Conservation (phyloP, 2,329 filamentous ascomycete genomes). For the Macrophomina tecta region DNA sequence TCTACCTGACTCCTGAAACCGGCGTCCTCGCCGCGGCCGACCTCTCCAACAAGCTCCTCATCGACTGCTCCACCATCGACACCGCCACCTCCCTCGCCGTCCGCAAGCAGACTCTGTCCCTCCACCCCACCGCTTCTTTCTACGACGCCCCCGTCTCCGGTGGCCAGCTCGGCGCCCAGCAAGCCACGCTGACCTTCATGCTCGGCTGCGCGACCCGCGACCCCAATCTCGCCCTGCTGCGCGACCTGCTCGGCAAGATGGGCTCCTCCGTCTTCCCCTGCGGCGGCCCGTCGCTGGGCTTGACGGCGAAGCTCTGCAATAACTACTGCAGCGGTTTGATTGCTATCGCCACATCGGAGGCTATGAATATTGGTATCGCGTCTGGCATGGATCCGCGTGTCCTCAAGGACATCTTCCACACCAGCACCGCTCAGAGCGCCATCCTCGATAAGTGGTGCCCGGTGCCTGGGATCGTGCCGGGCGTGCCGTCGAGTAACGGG, state of each 20-base stretch:
- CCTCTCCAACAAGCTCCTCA: conserved; percentile 55
- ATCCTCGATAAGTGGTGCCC: conserved; percentile 60
- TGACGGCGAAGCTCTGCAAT: conserved; percentile 66
- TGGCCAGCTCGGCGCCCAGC: conserved; percentile 59
- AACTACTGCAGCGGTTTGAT: conserved; percentile 67
- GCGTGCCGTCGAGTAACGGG: conserved; percentile 49
- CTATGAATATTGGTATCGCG: conserved; percentile 66
- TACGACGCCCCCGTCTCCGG: conserved; percentile 62
- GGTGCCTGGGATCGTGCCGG: conserved; percentile 48
- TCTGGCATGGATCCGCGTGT: conserved; percentile 62
- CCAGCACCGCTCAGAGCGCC: conserved; percentile 59
- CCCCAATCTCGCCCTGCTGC: conserved; percentile 52
- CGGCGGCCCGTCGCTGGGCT: conserved; percentile 61
- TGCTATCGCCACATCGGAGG: conserved; percentile 63
- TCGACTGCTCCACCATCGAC: conserved; percentile 65
- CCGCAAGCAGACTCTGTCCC: conserved; percentile 45
- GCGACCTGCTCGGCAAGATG: conserved; percentile 57
- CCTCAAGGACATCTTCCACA: conserved; percentile 58
- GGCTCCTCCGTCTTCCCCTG: conserved; percentile 62
- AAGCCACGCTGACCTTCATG: conserved; percentile 62
- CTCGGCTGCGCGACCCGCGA: conserved; percentile 56
- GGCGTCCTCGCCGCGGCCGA: conserved; percentile 50
- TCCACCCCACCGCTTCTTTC: conserved; percentile 53
- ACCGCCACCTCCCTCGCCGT: conserved; percentile 57
- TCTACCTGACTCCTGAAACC: conserved; percentile 54